Evolutionary conservation across 768 basidiomycete genomes (phyloP), one percentile per base, ranked within the genome.

Genomic region (Daedaleopsis sinensis): DNA sequence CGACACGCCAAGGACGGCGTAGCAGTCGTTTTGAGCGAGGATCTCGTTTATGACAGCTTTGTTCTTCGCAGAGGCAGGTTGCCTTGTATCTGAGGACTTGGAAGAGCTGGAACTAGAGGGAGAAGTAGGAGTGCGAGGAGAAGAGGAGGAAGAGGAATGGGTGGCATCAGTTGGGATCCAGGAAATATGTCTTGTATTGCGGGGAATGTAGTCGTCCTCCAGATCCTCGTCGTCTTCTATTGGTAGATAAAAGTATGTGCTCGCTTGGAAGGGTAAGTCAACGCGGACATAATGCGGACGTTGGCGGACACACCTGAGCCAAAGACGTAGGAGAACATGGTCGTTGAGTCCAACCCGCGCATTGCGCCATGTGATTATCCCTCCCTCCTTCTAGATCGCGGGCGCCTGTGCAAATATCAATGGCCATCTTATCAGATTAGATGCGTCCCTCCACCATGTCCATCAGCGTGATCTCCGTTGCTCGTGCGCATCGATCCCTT

Each of bases 1-100:
- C 21, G 79, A 67, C 6, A 92, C 73, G 5, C 91, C 93, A 9
- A 95, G 82, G 35, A 94, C 85, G 24, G 79, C 74, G 72, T 94
- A 93, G 39, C 93, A 80, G 72, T 91, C 84, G 57, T 89, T 82
- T 65, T 79, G 80, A 23, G 79, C 72, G 24, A 91, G 79, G 23
- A 93, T 82, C 9, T 82, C 77, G 9, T 78, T 72, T 19, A 89
- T 80, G 13, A 80, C 76, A 9, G 67, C 68, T 57, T 66, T 58
- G 62, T 62, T 68, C 58, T 56, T 66, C 54, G 65, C 57, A 18
- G 55, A 55, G n/a, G 55, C 59, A 46, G 38, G 32, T 23, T 53
- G 53, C 50, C 53, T 63, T 52, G 57, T 39, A 53, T 50, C 38
- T 36, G 39, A 52, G 36, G 9, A 24, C 55, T 36, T 59, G 48